Evolutionary conservation across 306 rosid species (phyloP), one percentile per base, ranked within the genome.

Genomic region (Ochetophila trinervis): DNA sequence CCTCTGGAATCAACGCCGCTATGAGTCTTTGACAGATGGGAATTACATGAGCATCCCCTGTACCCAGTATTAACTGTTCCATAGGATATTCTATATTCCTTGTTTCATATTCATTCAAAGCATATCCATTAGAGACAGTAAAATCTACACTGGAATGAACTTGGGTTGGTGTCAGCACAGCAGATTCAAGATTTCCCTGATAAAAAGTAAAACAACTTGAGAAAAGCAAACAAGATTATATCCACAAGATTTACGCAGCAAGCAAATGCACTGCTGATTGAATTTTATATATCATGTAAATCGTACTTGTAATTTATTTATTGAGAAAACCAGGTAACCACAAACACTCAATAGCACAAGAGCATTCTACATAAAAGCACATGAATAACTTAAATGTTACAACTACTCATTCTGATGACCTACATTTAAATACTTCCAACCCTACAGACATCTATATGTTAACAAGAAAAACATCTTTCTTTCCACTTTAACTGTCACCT

Each of bases 11-110:
- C 53, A 93, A 75, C 53, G 99, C 90, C 15, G 97, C 96, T 65
- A 93, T 72, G 77, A 93, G 86, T 72, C 88, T 88, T 81, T 93
- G 94, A 77, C 84, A 93, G 57, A 93, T 88, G 55, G 99, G 90
- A 60, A 84, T 81, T 52, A 77, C 72, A 63, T 60, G 72, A 75
- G 81, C 82, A 80, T 83, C 91, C 72, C 83, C 84, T 70, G 77
- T 76, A 57, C 82, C 78, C 18, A 70, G 74, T 57, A 66, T 65
- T 47, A 77, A 75, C 51, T 82, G 94, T 73, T 82, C 91, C 16
- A 57, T 21, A 58, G 34, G 76, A 62, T 34, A 75, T 61, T 79
- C 84, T 19, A 57, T 82, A 65, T 57, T 77, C 44, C 75, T 74
- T 69, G 55, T 62, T 62, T 75, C 84, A 36, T 56, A 61, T 69